Evolutionary conservation across 2,329 filamentous ascomycete genomes (phyloP), one percentile per base, ranked within the genome.

Genomic region (Pseudopithomyces chartarum): DNA sequence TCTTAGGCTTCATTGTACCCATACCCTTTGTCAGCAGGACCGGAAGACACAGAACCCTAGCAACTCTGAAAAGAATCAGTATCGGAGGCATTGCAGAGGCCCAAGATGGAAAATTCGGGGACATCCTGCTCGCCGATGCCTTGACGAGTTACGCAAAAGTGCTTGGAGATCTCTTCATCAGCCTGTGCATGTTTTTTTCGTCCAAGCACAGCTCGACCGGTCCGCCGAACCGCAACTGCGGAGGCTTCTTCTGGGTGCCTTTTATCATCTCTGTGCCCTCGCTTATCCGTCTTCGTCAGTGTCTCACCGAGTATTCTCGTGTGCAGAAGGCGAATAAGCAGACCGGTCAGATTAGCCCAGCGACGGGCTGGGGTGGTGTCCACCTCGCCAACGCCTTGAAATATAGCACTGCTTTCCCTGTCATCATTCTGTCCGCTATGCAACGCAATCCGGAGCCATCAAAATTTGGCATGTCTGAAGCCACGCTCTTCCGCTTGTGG

Each of bases 111-210:
- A 97, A 96, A 72, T 98, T 98, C 69, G 94, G 92, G 54, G 95
- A 99, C 73, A 90, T 98, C 51, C 79, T 99, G 56, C 85, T 99
- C 17, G 93, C 95, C 33, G 95, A 99, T 83, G 94, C 92, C 54
- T 79, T 98, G 66, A 99, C 95, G 40, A 96, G 91, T 69, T 99
- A 98, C 75, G 89, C 94, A 59, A 97, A 96, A 76, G 90, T 97
- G 29, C 82, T 96, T 26, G 94, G 89, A 22, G 95, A 99, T 75
- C 79, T 97, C 12, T 97, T 92, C 73, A 90, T 98, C 54, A 88
- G 88, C 46, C 78, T 92, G 26, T 98, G 92, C 85, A 97, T 97
- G 94, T 93, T 96, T 76, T 85, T 96, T 70, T 85, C 85, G 1
- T 78, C 83, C 3, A 84, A 84, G 3, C 85, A 87, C 40, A 90